Evolutionary conservation across 1,284 basidiomycete species (phyloP).

Genomic region (Puccinia novopanici): DNA sequence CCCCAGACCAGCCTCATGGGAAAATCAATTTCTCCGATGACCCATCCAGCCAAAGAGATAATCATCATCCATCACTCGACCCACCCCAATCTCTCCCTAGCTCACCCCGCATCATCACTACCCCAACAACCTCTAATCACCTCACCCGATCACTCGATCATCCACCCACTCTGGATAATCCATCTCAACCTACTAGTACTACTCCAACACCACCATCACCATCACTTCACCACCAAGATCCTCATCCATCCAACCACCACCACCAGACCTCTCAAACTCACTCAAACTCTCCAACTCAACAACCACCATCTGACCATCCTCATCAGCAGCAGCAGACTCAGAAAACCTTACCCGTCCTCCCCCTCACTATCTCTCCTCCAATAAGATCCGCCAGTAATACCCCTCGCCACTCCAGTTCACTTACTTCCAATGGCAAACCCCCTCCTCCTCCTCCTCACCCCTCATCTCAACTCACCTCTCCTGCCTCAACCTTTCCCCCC

Average conservation of each 20-base stretch:
- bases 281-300: neutral
- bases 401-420: neutral
- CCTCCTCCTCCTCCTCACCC: constrained; percentile 16
- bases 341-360: neutral
- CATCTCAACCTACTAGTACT: neutral
- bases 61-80: too few species aligned
- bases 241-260: neutral
- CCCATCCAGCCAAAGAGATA: neutral
- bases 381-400: constrained; percentile 2
- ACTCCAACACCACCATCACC: neutral
- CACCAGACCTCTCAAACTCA: constrained; percentile 7
- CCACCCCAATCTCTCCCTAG: neutral
- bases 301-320: neutral
- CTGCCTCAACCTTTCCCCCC: constrained; percentile 10
- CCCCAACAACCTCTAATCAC: neutral
- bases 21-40: neutral
- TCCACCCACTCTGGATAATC: neutral
- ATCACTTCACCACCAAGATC: neutral
- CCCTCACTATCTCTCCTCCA: constrained; percentile 13
- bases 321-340: neutral
- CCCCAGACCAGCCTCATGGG: neutral
- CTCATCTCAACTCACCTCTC: constrained; percentile 15
- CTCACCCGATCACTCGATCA: constrained; percentile 26
- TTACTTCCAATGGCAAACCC: neutral
- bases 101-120: neutral